A percentile compares a stretch with the other conserved stretches of the same genome.
phyloP scores from a whole-genome alignment of 2,329 filamentous ascomycete genomes.

The Colletotrichum musae region DNA sequence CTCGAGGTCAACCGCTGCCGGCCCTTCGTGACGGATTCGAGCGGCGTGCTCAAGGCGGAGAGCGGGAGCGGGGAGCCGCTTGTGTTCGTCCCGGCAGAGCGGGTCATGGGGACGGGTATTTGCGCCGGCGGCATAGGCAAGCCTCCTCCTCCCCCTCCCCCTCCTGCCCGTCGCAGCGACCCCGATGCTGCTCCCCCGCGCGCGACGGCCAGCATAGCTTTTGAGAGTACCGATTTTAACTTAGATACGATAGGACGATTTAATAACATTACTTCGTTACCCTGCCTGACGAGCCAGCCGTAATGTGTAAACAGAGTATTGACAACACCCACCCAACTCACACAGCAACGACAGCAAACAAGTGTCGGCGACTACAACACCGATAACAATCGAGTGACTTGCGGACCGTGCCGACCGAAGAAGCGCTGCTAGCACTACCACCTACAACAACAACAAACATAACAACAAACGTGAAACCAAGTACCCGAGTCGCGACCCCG shows the following conservation, averaged over 20 bases:
- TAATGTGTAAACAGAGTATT: not conserved
- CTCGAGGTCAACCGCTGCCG: conserved; percentile 37
- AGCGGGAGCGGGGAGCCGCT: conserved; percentile 35
- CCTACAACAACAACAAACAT: no score
- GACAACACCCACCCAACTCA: not conserved
- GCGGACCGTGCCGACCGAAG: no score
- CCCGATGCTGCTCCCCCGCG: conserved; percentile 6
- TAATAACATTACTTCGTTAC: conserved; percentile 39
- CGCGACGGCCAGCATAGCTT: conserved; percentile 26
- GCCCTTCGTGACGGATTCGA: conserved; percentile 32
- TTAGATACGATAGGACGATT: conserved; percentile 34
- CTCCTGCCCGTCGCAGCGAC: conserved; percentile 24
- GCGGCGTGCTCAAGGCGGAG: conserved; percentile 29
- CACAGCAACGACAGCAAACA: not conserved
- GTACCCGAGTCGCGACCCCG: not conserved
- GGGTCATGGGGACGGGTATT: conserved; percentile 36
- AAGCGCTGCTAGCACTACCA: no score
- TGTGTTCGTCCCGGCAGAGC: conserved; percentile 38
- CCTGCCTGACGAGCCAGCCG: conserved; percentile 18
- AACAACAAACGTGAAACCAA: not conserved
- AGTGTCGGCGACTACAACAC: not conserved
- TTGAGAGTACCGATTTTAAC: conserved; percentile 39
- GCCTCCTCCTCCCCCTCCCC: conserved; percentile 30
- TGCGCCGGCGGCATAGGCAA: conserved; percentile 38
- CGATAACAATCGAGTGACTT: not conserved